Conservation (phyloP, 352 stramenopile genomes). For the Phytophthora hibernalis region DNA sequence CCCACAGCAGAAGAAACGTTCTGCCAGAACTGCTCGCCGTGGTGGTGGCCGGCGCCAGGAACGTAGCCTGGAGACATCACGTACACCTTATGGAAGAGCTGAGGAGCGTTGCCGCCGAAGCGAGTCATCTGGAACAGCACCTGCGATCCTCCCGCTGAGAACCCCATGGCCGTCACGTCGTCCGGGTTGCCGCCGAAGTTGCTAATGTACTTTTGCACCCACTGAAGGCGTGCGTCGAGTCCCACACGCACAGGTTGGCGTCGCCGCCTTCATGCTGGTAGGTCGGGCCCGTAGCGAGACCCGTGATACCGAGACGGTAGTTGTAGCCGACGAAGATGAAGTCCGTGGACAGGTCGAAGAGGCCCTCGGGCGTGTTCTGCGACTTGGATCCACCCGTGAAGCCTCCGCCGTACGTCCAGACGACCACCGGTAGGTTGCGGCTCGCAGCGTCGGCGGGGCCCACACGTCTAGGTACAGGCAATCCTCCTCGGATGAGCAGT, state of each 20-base stretch:
- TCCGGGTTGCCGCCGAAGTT: constrained; percentile 46
- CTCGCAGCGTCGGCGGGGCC: constrained; percentile 21
- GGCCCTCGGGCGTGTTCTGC: constrained; percentile 25
- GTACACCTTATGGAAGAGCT: constrained; percentile 39
- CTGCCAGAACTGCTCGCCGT: constrained; percentile 37
- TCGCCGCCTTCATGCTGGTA: constrained; percentile 42
- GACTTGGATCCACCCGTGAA: constrained; percentile 33
- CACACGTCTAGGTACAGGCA: constrained; percentile 49
- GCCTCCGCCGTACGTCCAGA: constrained; percentile 41
- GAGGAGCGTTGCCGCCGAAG: constrained; percentile 28
- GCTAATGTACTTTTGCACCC: constrained; percentile 47
- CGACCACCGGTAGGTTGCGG: constrained; percentile 41
- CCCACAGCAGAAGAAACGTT: constrained; percentile 31
- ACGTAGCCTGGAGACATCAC: constrained; percentile 35
- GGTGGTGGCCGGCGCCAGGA: constrained; percentile 31
- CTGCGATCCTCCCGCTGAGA: constrained; percentile 35
- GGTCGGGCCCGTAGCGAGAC: constrained; percentile 28
- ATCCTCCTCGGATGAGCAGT: constrained; percentile 29
- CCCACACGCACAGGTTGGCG: constrained; percentile 35
- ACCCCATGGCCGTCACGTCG: constrained; percentile 42
- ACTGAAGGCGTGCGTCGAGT: constrained; percentile 42
- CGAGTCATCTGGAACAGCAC: constrained; percentile 39
- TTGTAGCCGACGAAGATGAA: constrained; percentile 49
- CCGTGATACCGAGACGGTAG: constrained; percentile 40
- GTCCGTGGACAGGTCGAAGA: constrained; percentile 34